Evolutionary conservation across 2,329 filamentous ascomycete species (phyloP).

Genomic region (Hypoxylon sp.): DNA sequence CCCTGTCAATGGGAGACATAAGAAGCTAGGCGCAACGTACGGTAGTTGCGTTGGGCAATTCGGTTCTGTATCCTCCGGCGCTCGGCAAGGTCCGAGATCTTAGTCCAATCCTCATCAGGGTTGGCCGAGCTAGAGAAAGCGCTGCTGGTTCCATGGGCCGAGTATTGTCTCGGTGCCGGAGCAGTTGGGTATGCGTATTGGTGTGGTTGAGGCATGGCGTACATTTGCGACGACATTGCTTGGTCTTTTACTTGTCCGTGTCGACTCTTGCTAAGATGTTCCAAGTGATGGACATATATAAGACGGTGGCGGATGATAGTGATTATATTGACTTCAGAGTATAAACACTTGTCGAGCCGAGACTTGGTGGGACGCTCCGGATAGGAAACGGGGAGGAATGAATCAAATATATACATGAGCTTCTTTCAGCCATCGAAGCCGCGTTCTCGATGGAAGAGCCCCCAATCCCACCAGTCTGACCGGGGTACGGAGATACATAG

Average conservation of each 20-base stretch:
- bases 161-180: conserved; percentile 74
- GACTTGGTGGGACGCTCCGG: conserved; percentile 47
- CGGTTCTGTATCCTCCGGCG: conserved; percentile 95
- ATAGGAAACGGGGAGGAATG: conserved; percentile 45
- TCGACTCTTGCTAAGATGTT: conserved; percentile 24
- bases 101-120: conserved; percentile 98
- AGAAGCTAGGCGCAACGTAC: conserved; percentile 64
- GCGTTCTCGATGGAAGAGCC: conserved; percentile 36
- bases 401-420: conserved; percentile 50
- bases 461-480: conserved; percentile 27
- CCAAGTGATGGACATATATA: conserved; percentile 15
- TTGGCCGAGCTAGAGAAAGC: conserved; percentile 95
- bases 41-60: conserved; percentile 97
- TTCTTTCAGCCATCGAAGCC: conserved; percentile 45
- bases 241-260: conserved; percentile 18
- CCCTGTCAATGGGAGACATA: conserved; percentile 7
- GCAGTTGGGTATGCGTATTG: conserved; percentile 60
- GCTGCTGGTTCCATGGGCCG: conserved; percentile 85
- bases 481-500: conserved; percentile 21
- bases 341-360: conserved; percentile 41
- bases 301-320: conserved; percentile 9
- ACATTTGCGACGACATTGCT: conserved; percentile 54
- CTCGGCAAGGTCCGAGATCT: conserved; percentile 97
- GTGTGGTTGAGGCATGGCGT: conserved; percentile 62
- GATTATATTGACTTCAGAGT: conserved; percentile 1